Percentiles rank a stretch among this genome's conserved stretches.
phyloP scores from a whole-genome alignment of 352 stramenopile species.

The Phytopythium cucurbitacearum region DNA sequence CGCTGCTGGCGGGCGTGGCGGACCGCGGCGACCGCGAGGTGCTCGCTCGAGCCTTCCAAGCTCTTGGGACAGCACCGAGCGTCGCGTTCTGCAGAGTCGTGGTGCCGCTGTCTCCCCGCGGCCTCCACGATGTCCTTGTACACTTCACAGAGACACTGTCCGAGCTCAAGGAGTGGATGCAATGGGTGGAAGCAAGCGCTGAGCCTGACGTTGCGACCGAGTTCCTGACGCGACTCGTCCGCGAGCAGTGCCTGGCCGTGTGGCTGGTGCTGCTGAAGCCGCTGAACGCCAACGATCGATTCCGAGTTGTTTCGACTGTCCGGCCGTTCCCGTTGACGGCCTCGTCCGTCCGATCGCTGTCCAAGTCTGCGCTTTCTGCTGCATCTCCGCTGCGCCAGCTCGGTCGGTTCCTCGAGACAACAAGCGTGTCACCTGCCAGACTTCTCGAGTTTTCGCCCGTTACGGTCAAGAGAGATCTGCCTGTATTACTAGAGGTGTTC shows the following conservation, averaged over 20 bases:
- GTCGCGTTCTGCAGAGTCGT: constrained; percentile 37
- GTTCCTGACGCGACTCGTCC: constrained; percentile 37
- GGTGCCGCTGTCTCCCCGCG: constrained; percentile 30
- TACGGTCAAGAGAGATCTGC: constrained; percentile 17
- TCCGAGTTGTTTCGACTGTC: constrained; percentile 29
- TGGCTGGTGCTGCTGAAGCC: constrained; percentile 44
- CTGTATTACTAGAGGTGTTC: constrained; percentile 41
- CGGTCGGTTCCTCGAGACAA: constrained; percentile 51
- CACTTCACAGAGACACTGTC: constrained; percentile 40
- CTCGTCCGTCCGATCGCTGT: constrained; percentile 3
- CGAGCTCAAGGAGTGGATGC: constrained; percentile 44
- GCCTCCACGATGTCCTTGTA: constrained; percentile 51
- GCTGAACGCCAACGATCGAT: constrained; percentile 16
- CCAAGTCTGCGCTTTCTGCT: constrained; percentile 8
- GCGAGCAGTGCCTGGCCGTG: constrained; percentile 36
- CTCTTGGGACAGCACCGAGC: constrained; percentile 25
- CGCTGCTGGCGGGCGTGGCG: constrained; percentile 38
- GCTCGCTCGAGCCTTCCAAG: constrained; percentile 54
- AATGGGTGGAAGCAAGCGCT: constrained; percentile 35
- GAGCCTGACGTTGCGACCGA: constrained; percentile 13
- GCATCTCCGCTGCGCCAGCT: constrained; percentile 38
- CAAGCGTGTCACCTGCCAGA: constrained; percentile 21
- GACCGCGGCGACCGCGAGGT: constrained; percentile 34
- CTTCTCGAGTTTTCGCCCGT: constrained; percentile 35
- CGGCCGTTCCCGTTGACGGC: constrained; percentile 14